Evolutionary conservation across 345 rosid species (phyloP).

Genomic region (Physaria fendleri): DNA sequence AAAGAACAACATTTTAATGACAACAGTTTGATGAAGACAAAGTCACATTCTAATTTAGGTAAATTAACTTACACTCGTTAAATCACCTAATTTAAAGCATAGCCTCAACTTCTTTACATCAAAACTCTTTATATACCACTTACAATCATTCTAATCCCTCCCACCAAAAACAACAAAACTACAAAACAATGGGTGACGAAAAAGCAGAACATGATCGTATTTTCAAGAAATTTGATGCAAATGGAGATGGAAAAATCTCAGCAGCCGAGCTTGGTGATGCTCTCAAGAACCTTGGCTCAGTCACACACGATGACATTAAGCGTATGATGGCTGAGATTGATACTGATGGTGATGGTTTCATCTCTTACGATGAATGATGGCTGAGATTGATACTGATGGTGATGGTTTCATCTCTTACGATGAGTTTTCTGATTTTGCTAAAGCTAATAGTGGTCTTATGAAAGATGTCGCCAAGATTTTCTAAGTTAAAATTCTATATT

Average conservation of each 20-base stretch:
- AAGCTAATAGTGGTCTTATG: constrained; percentile 67
- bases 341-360: constrained; percentile 81
- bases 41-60: too few relatives aligned
- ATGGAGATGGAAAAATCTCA: constrained; percentile 83
- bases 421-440: constrained; percentile 69
- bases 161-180: neutral
- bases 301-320: constrained; percentile 49
- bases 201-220: constrained; percentile 51
- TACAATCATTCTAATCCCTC: neutral
- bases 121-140: neutral
- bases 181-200: constrained; percentile 52
- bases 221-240: constrained; percentile 74
- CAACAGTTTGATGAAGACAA: too few relatives aligned
- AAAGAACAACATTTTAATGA: too few relatives aligned
- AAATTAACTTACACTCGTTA: too few relatives aligned
- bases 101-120: constrained; percentile 22
- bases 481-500: too few relatives aligned
- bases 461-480: constrained; percentile 85
- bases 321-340: constrained; percentile 93
- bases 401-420: constrained; percentile 74
- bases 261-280: constrained; percentile 71
- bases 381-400: constrained; percentile 82
- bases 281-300: constrained; percentile 58
- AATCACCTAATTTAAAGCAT: constrained; percentile 22
- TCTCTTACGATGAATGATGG: constrained; percentile 77